These are phyloP conservation scores for Yamadazyma trypodendri DNA, from an alignment of 1,139 yeast genomes.

Conservation along the genomic window DNA sequence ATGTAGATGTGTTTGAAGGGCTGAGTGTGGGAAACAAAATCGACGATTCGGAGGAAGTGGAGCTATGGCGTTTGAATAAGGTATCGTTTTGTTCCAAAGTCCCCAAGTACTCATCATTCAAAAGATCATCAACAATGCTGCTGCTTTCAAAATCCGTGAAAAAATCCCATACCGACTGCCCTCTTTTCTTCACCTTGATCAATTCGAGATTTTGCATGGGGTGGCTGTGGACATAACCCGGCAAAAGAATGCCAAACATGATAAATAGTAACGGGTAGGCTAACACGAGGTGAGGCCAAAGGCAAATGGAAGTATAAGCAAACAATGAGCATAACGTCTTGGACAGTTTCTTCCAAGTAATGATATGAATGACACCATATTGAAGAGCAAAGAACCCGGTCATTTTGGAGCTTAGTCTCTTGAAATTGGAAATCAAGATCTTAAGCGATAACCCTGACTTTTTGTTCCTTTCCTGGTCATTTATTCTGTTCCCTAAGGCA, in stretches of 20 bases:
- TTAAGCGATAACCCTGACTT: constrained; percentile 53
- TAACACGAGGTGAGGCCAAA: constrained; percentile 69
- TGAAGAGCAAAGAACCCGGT: constrained; percentile 54
- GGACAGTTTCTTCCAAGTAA: constrained; percentile 65
- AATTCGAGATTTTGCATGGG: constrained; percentile 50
- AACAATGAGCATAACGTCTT: constrained; percentile 54
- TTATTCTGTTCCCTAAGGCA: constrained; percentile 40
- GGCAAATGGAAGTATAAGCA: constrained; percentile 56
- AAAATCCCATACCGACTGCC: constrained; percentile 55
- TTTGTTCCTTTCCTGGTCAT: constrained; percentile 44
- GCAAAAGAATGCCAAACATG: constrained; percentile 60
- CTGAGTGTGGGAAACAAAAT: constrained; percentile 9
- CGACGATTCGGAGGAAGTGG: constrained; percentile 23
- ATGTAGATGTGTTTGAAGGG: constrained; percentile 5
- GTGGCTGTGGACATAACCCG: constrained; percentile 71
- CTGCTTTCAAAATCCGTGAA: constrained; percentile 43
- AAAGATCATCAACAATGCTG: constrained; percentile 37
- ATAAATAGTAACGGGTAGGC: constrained; percentile 62
- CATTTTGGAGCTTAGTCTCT: constrained; percentile 51
- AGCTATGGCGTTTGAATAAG: constrained; percentile 16
- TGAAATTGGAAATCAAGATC: constrained; percentile 49
- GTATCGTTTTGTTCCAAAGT: constrained; percentile 14
- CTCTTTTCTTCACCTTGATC: constrained; percentile 44
- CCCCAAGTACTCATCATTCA: constrained; percentile 23
- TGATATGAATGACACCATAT: constrained; percentile 51